These are phyloP conservation scores for Rhododendron ovatum DNA, from an alignment of 148 eudicot genomes.

Conservation along the genomic window DNA sequence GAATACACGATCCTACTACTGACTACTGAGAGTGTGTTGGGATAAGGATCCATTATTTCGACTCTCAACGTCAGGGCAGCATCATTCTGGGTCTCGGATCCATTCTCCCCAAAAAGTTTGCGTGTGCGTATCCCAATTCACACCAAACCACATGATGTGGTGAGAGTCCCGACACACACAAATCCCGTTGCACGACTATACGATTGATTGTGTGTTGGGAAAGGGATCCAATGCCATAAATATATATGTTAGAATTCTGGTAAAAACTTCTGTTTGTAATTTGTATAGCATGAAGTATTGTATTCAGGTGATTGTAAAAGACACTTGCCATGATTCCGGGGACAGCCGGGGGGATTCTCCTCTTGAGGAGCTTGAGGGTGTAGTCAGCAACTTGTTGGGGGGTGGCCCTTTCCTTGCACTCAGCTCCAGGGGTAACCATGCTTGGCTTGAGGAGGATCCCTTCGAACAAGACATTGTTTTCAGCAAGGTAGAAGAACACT, in stretches of 20 bases:
- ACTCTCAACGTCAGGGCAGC: neutral
- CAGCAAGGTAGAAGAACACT: constrained; percentile 73
- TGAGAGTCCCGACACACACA: neutral
- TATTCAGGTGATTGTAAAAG: neutral
- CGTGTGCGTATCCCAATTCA: neutral
- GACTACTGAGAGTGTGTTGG: neutral
- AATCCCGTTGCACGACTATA: neutral
- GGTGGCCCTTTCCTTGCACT: constrained; percentile 83
- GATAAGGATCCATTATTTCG: neutral
- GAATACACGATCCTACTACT: neutral
- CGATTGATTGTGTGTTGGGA: neutral
- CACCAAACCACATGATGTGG: neutral
- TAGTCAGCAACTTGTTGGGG: constrained; percentile 71
- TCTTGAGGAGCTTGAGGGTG: constrained; percentile 73
- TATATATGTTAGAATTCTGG: neutral
- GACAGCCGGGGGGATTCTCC: constrained; percentile 84
- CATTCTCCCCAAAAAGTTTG: neutral
- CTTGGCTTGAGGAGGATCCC: constrained; percentile 92
- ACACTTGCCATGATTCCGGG: constrained; percentile 89
- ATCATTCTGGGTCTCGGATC: neutral
- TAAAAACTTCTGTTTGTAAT: neutral
- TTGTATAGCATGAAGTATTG: neutral
- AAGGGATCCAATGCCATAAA: neutral
- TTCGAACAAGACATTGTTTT: constrained; percentile 87
- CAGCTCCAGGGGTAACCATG: constrained; percentile 97